A percentile compares a stretch with the other conserved stretches of the same genome.
phyloP scores from a whole-genome alignment of 1,284 basidiomycete species.

The Ustilago tritici region DNA sequence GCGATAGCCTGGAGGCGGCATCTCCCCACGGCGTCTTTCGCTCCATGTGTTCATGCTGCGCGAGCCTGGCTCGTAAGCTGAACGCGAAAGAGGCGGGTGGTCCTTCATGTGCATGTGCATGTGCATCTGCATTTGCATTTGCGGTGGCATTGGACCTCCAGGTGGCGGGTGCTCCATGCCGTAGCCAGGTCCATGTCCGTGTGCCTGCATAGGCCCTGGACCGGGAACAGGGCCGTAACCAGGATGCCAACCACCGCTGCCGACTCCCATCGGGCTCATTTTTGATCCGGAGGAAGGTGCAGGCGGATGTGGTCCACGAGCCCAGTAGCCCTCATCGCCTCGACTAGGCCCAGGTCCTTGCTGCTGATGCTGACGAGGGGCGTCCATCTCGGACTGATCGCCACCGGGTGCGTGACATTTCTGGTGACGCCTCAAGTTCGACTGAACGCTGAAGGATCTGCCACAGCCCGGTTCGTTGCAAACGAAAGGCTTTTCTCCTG shows the following conservation, averaged over 20 bases:
- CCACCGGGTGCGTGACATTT: constrained; percentile 56
- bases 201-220: constrained; percentile 17
- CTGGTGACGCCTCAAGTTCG: constrained; percentile 67
- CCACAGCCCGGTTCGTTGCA: constrained; percentile 65
- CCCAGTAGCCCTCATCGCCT: constrained; percentile 34
- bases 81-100: constrained; percentile 49
- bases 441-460: constrained; percentile 67
- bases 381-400: constrained; percentile 36
- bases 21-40: constrained; percentile 37
- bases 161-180: constrained; percentile 16
- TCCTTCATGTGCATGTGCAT: constrained; percentile 47
- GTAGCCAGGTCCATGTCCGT: constrained; percentile 19
- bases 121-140: constrained; percentile 33
- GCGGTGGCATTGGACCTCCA: constrained; percentile 25
- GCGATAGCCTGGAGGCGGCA: constrained; percentile 40
- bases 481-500: constrained; percentile 67
- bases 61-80: constrained; percentile 53
- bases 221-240: constrained; percentile 24
- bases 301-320: constrained; percentile 34
- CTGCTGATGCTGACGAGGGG: constrained; percentile 34
- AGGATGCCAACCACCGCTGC: constrained; percentile 35
- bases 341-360: constrained; percentile 26
- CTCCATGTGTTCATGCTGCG: constrained; percentile 54
- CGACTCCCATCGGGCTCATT: constrained; percentile 35
- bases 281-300: constrained; percentile 29